A percentile compares a stretch with the other conserved stretches of the same genome.
Conservation (phyloP, 1,284 basidiomycete species). For the Apiotrichum brassicae region DNA sequence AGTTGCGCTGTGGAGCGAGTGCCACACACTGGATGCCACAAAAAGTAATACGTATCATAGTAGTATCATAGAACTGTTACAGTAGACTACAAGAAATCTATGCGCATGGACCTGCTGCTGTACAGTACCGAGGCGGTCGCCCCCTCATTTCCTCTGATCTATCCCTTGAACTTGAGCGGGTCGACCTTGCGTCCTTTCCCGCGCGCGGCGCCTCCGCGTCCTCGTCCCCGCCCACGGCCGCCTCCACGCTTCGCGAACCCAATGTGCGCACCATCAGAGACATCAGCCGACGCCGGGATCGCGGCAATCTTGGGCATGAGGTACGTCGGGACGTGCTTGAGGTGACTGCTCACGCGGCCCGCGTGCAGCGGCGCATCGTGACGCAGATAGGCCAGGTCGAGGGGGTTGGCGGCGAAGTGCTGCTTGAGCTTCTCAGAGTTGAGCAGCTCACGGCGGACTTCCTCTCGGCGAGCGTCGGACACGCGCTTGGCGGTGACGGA, state of each 20-base stretch:
- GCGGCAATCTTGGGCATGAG: slow-evolving; percentile 74
- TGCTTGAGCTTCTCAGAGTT: slow-evolving; percentile 97
- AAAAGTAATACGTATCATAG: neutral
- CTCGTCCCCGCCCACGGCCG: slow-evolving; percentile 18
- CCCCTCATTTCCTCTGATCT: slow-evolving; percentile 1
- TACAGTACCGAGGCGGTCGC: neutral
- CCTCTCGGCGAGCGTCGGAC: slow-evolving; percentile 86
- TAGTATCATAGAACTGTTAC: slow-evolving; percentile 4
- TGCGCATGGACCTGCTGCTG: neutral
- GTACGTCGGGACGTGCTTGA: slow-evolving; percentile 95
- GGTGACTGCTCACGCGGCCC: slow-evolving; percentile 77
- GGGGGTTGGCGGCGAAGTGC: slow-evolving; percentile 95
- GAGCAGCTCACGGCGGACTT: slow-evolving; percentile 86
- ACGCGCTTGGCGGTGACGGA: slow-evolving; percentile 80
- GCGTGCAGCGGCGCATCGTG: slow-evolving; percentile 93
- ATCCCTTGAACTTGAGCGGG: slow-evolving; percentile 43
- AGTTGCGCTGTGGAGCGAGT: too few relatives aligned
- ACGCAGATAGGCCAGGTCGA: slow-evolving; percentile 84
- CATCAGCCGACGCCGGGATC: slow-evolving; percentile 38
- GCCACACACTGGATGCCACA: too few relatives aligned
- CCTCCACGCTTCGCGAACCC: slow-evolving; percentile 34
- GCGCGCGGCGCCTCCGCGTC: slow-evolving; percentile 25
- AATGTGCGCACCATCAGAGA: slow-evolving; percentile 30
- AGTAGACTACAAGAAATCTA: slow-evolving; percentile 7
- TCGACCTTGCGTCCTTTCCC: slow-evolving; percentile 39